phyloP scores from a whole-genome alignment of 805 yeast species.

The Candida ipomoeae region DNA sequence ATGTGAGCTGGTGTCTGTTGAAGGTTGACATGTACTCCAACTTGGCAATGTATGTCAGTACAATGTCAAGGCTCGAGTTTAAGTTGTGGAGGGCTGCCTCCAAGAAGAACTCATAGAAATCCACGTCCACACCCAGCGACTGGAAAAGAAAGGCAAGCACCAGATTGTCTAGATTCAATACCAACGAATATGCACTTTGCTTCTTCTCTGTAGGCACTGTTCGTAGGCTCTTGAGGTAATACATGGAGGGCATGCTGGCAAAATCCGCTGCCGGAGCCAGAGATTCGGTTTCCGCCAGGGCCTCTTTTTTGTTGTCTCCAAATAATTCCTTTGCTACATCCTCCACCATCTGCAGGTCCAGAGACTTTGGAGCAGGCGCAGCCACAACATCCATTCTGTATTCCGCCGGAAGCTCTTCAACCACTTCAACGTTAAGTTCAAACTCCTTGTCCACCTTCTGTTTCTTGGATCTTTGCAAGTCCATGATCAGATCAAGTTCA shows the following conservation, averaged over 20 bases:
- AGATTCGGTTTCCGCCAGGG: neutral
- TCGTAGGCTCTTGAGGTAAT: slow-evolving; percentile 23
- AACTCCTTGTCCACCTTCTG: slow-evolving; percentile 4
- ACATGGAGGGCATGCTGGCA: slow-evolving; percentile 23
- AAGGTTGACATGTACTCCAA: slow-evolving; percentile 11
- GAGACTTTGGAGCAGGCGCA: neutral
- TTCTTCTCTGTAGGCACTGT: slow-evolving; percentile 24
- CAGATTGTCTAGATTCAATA: slow-evolving; percentile 25
- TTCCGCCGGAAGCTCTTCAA: slow-evolving; percentile 40
- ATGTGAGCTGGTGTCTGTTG: slow-evolving; percentile 30
- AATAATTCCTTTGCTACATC: slow-evolving; percentile 10
- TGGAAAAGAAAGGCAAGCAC: slow-evolving; percentile 31
- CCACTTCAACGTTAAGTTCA: slow-evolving; percentile 37
- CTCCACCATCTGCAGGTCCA: slow-evolving; percentile 1
- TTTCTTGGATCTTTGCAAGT: slow-evolving; percentile 10
- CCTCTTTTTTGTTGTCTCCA: slow-evolving; percentile 1
- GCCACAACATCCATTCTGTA: neutral
- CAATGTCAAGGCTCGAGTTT: neutral
- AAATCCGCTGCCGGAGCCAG: slow-evolving; percentile 9
- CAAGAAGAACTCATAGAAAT: slow-evolving; percentile 44
- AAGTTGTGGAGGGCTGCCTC: slow-evolving; percentile 31
- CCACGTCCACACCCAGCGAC: slow-evolving; percentile 46
- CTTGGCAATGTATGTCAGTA: neutral
- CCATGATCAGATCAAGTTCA: slow-evolving; percentile 25
- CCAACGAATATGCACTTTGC: slow-evolving; percentile 32